These are phyloP conservation scores for Spathaspora boniae DNA, from an alignment of 805 yeast genomes.

Conservation along the genomic window DNA sequence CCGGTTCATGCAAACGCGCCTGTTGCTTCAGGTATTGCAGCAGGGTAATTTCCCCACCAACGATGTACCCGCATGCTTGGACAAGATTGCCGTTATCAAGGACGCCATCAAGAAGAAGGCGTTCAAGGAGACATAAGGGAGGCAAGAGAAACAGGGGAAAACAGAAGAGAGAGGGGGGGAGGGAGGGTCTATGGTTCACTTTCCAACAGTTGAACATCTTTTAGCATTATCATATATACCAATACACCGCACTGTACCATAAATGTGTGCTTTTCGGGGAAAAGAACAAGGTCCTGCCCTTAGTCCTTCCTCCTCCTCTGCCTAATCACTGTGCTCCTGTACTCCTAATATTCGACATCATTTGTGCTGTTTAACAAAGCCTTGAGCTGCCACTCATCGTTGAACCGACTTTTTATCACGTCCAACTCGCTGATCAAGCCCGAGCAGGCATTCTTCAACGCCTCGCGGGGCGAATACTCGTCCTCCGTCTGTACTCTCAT, in stretches of 20 bases:
- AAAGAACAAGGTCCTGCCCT: too few relatives aligned
- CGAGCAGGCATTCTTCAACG: conserved; percentile 86
- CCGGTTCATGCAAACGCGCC: conserved; percentile 66
- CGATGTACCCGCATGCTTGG: conserved; percentile 41
- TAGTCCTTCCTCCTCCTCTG: too few relatives aligned
- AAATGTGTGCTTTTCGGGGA: too few relatives aligned
- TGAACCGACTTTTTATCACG: conserved; percentile 70
- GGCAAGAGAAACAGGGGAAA: too few relatives aligned
- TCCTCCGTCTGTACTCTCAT: conserved; percentile 96
- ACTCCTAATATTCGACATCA: conserved; percentile 20
- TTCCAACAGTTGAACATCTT: too few relatives aligned
- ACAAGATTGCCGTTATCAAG: conserved; percentile 48
- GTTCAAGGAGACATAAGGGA: conserved; percentile 10
- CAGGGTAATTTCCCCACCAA: conserved; percentile 40
- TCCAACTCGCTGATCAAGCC: conserved; percentile 77
- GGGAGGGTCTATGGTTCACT: too few relatives aligned
- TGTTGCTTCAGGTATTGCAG: conserved; percentile 42
- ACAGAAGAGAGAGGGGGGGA: too few relatives aligned
- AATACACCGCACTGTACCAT: too few relatives aligned
- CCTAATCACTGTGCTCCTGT: too few relatives aligned
- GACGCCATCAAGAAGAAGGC: conserved; percentile 54
- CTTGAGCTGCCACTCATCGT: conserved; percentile 90
- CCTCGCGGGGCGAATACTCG: conserved; percentile 87
- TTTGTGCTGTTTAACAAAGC: conserved; percentile 55
- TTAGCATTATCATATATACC: too few relatives aligned